Percentiles rank a stretch among this genome's conserved stretches.
phyloP scores from a whole-genome alignment of 2,329 filamentous ascomycete genomes.

The Cytospora leucostoma region DNA sequence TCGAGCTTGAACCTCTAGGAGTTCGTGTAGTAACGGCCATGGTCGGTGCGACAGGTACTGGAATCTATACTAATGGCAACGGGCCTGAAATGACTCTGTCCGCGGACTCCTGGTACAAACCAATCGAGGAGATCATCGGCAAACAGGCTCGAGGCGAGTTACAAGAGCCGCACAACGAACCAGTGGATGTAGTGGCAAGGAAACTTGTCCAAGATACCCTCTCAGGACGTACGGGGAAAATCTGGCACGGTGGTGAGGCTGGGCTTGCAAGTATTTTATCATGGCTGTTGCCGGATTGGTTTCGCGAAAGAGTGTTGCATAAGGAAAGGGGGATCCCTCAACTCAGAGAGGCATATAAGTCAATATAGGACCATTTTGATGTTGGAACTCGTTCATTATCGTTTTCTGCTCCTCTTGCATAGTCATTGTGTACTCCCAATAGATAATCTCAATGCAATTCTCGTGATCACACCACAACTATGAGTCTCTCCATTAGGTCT shows the following conservation, averaged over 20 bases:
- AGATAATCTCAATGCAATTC: no score
- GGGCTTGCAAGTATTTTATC: not conserved
- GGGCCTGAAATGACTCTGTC: not conserved
- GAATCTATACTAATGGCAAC: not conserved
- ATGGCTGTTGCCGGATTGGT: not conserved
- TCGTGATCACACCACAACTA: no score
- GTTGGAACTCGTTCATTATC: no score
- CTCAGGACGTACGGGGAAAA: not conserved
- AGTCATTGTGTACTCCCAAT: no score
- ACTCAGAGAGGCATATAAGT: no score
- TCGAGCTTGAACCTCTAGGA: conserved; percentile 29
- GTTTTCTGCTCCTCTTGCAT: no score
- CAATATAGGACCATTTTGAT: no score
- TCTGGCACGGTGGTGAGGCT: not conserved
- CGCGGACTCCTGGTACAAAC: not conserved
- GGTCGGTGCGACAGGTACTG: conserved; percentile 23
- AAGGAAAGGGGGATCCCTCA: not conserved
- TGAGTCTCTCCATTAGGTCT: no score
- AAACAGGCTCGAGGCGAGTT: not conserved
- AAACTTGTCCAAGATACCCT: not conserved
- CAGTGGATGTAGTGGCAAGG: not conserved
- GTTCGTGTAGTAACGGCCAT: conserved; percentile 30
- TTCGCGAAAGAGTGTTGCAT: not conserved
- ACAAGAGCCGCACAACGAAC: not conserved
- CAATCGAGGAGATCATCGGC: not conserved